Percentiles rank a stretch among this genome's conserved stretches.
Evolutionary conservation across 352 stramenopile species (phyloP).

Genomic region (Globisporangium nagaii): DNA sequence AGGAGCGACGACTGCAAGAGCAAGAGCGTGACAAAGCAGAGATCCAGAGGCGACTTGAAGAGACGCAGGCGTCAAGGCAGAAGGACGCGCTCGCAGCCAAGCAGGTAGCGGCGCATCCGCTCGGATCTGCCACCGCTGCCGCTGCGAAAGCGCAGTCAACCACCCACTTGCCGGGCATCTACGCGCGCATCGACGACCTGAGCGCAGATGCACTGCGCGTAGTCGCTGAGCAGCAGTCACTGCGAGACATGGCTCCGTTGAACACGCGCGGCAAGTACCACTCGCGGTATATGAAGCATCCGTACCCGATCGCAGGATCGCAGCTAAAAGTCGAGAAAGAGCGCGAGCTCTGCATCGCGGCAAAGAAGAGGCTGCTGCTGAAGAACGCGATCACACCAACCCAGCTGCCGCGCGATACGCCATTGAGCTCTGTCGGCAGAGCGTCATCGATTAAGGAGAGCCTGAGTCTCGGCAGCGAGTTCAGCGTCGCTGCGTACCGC

Average conservation of each 20-base stretch:
- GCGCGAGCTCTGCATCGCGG: slow-evolving; percentile 39
- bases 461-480: slow-evolving; percentile 4
- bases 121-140: not conserved
- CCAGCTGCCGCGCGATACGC: not conserved
- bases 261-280: slow-evolving; percentile 73
- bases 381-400: slow-evolving; percentile 5
- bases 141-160: not conserved
- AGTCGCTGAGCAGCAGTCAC: slow-evolving; percentile 35
- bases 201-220: slow-evolving; percentile 29
- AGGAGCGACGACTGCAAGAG: slow-evolving; percentile 36
- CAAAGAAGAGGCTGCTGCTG: slow-evolving; percentile 70
- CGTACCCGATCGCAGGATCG: slow-evolving; percentile 64
- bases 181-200: slow-evolving; percentile 43
- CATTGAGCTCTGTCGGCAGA: not conserved
- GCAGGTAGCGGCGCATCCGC: not conserved
- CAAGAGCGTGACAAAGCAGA: slow-evolving; percentile 15
- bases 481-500: slow-evolving; percentile 13
- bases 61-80: slow-evolving; percentile 12
- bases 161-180: slow-evolving; percentile 26
- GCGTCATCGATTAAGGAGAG: not conserved
- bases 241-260: slow-evolving; percentile 27
- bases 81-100: not conserved
- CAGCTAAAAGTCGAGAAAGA: slow-evolving; percentile 70
- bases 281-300: slow-evolving; percentile 52
- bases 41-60: slow-evolving; percentile 25